Percentiles rank a stretch among this genome's conserved stretches.
Conservation (phyloP, 1,284 basidiomycete genomes). For the Ganoderma sp. region DNA sequence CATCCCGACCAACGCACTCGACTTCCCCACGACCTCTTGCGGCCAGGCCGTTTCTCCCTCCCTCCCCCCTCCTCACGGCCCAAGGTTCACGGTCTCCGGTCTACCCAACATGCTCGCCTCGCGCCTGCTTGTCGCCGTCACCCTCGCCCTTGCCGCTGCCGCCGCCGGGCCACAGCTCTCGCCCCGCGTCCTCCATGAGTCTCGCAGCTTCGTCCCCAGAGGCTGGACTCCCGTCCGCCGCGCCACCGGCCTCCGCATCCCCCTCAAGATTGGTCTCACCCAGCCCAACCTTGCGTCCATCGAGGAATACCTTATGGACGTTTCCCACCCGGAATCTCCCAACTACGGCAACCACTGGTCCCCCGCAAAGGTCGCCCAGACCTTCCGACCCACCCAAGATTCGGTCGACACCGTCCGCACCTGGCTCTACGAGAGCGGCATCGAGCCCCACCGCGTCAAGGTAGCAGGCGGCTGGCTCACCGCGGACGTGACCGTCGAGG, state of each 20-base stretch:
- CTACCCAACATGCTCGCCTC: constrained; percentile 24
- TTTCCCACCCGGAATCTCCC: constrained; percentile 51
- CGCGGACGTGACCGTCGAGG: constrained; percentile 49
- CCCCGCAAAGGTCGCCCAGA: constrained; percentile 43
- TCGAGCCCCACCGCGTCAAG: constrained; percentile 41
- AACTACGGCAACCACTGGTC: constrained; percentile 54
- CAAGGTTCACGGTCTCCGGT: constrained; percentile 4
- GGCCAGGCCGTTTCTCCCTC: constrained; percentile 7
- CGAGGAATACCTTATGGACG: constrained; percentile 50
- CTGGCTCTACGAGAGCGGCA: constrained; percentile 49
- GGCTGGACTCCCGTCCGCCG: constrained; percentile 46
- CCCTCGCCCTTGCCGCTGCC: constrained; percentile 18
- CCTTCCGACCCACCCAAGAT: constrained; percentile 51
- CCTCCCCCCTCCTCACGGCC: neutral
- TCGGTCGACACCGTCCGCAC: constrained; percentile 48
- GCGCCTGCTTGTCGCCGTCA: constrained; percentile 26
- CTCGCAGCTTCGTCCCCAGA: constrained; percentile 41
- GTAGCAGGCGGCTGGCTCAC: constrained; percentile 51
- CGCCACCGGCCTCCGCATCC: constrained; percentile 42
- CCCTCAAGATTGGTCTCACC: constrained; percentile 53
- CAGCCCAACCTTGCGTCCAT: constrained; percentile 51
- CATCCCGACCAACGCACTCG: neutral
- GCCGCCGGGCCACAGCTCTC: constrained; percentile 28
- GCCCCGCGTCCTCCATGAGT: constrained; percentile 48
- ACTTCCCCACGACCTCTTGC: neutral